A percentile compares a stretch with the other conserved stretches of the same genome.
Conservation (phyloP, 2,329 filamentous ascomycete genomes). For the Trichoderma sp. region DNA sequence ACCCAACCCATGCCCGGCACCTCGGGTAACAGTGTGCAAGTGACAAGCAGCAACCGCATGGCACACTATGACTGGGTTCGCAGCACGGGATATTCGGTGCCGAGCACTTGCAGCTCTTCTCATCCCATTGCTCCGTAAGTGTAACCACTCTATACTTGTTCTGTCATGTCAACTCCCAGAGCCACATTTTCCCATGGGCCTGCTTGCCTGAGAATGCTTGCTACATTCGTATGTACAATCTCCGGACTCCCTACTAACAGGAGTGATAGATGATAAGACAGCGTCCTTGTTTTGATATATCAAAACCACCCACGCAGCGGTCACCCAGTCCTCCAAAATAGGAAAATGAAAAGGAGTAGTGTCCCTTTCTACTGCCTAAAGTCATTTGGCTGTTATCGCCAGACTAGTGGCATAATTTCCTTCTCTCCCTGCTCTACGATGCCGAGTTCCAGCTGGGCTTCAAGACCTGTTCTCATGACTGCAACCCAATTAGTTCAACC, state of each 20-base stretch:
- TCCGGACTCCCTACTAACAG: not conserved
- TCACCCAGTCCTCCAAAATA: not conserved
- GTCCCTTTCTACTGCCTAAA: not conserved
- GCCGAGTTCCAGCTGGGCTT: not conserved
- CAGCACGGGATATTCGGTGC: not conserved
- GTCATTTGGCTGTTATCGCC: not conserved
- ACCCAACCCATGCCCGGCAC: not conserved
- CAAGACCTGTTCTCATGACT: not conserved
- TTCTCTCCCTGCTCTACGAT: not conserved
- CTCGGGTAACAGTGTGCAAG: not conserved
- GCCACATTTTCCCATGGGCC: not conserved
- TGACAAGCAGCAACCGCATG: not conserved
- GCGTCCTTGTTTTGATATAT: not conserved
- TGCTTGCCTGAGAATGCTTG: not conserved
- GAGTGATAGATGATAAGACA: not conserved
- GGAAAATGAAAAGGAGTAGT: not conserved
- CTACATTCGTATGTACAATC: not conserved
- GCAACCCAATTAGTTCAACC: not conserved
- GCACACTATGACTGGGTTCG: not conserved
- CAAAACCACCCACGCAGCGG: not conserved
- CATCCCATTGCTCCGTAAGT: not conserved
- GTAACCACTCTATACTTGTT: not conserved
- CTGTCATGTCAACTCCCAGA: not conserved
- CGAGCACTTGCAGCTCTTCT: not conserved
- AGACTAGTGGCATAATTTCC: not conserved